A percentile compares a stretch with the other conserved stretches of the same genome.
phyloP scores from a whole-genome alignment of 805 yeast genomes.

The Candida maesae region DNA sequence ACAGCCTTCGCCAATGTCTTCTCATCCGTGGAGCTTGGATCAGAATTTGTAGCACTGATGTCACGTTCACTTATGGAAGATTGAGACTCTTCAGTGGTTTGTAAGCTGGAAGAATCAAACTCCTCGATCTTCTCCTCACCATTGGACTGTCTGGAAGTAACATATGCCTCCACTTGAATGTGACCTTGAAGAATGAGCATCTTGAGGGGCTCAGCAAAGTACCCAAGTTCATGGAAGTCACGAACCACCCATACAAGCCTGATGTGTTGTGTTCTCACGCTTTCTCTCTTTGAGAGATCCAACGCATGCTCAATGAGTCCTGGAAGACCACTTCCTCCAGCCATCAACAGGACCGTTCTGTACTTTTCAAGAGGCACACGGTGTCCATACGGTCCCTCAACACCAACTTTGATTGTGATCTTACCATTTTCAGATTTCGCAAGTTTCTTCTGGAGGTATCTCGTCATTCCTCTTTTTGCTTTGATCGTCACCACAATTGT shows the following conservation, averaged over 20 bases:
- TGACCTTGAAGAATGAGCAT: constrained; percentile 20
- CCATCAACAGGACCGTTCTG: constrained; percentile 38
- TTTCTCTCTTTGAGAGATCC: constrained; percentile 25
- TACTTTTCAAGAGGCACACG: constrained; percentile 35
- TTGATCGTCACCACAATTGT: constrained; percentile 43
- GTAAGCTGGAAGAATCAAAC: too few species aligned
- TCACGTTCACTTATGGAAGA: not conserved
- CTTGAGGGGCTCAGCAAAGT: constrained; percentile 45
- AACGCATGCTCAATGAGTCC: constrained; percentile 34
- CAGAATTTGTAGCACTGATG: not conserved
- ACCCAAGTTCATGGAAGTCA: constrained; percentile 43
- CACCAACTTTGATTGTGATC: constrained; percentile 33
- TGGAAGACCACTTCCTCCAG: constrained; percentile 54
- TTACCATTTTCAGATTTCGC: constrained; percentile 27
- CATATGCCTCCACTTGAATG: constrained; percentile 33
- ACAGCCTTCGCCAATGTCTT: not conserved
- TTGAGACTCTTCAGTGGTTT: not conserved
- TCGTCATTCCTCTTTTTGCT: constrained; percentile 59
- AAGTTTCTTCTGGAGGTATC: constrained; percentile 32
- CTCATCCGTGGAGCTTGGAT: not conserved
- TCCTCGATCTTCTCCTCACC: not conserved
- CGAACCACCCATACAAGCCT: constrained; percentile 64
- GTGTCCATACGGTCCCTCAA: constrained; percentile 66
- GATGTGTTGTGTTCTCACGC: constrained; percentile 29
- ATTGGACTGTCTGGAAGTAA: constrained; percentile 28